Base-by-base conservation (phyloP, 108 stramenopile genomes). In the Skeletonema costatum region DNA sequence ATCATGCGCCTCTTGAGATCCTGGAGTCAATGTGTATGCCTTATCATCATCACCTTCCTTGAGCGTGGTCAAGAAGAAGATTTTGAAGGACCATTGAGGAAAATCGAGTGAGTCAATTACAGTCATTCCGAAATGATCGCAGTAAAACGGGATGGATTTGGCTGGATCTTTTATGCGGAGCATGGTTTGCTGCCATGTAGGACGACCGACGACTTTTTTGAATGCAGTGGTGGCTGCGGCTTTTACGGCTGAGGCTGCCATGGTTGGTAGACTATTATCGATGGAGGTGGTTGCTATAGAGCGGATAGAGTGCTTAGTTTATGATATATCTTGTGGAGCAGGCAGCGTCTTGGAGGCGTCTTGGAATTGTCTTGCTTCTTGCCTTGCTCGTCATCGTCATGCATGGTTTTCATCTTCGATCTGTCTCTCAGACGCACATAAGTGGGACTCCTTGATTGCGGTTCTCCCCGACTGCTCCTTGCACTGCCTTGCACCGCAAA, bases 181-280 rank as follows among this genome's bases (percentile, higher is more conserved):
- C 94, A 95, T 95, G 39, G 94, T 92, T 68, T 95, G 94, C 69
- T 95, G 94, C 94, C 94, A 95, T 46, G 92, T 95, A 33, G 94
- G 94, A 4, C 91, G 87, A n/a, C 94, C 94, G 36, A 83, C 86
- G 60, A 93, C 86, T 56, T 56, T 21, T 25, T 56, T 56, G 53
- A 56, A 10, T 29, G 53, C 53, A 56, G 53, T 9, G 25, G 19
- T 56, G 53, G 25, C 53, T 56, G 53, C 53, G 53, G 53, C 53
- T 29, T 7, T 56, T 16, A 25, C 53, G 10, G 25, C 21, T 16
- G 44, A 46, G 44, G 44, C 3, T 46, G 44, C 44, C 44, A 46
- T 46, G 3, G 16, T 46, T n/a, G n/a, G n/a, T n/a, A n/a, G n/a
- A n/a, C n/a, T n/a, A n/a, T n/a, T n/a, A n/a, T n/a, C n/a, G n/a